phyloP scores from a whole-genome alignment of 2,329 filamentous ascomycete species.

The Pestalotiopsis sp. region DNA sequence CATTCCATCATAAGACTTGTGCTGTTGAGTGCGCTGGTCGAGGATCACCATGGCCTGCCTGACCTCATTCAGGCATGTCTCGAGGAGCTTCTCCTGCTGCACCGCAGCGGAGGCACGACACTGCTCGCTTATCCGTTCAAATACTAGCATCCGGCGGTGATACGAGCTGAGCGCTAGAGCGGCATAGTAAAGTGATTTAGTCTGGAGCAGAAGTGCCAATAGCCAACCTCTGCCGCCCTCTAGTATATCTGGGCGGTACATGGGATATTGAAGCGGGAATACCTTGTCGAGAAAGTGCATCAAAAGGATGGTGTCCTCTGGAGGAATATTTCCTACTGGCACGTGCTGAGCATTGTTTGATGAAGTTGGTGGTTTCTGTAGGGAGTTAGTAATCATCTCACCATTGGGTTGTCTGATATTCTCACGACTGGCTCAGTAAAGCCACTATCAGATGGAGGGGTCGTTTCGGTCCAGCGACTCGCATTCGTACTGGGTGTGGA shows the following conservation, averaged over 20 bases:
- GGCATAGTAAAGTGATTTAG: neutral
- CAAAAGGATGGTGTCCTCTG: neutral
- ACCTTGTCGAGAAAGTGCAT: constrained; percentile 1
- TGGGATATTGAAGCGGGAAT: neutral
- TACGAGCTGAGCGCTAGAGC: neutral
- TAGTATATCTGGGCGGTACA: neutral
- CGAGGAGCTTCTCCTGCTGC: neutral
- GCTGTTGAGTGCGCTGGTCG: neutral
- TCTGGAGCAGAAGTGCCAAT: neutral
- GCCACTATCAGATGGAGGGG: neutral
- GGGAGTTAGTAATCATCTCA: neutral
- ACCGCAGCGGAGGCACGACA: neutral
- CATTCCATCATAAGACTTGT: neutral
- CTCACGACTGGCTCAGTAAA: neutral
- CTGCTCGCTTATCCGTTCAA: neutral
- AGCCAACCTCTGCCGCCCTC: constrained; percentile 2
- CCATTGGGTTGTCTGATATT: neutral
- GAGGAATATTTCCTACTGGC: neutral
- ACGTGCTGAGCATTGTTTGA: constrained; percentile 6
- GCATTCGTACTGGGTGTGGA: neutral
- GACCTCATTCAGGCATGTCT: neutral
- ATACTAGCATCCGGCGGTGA: neutral
- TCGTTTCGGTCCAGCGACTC: constrained; percentile 11
- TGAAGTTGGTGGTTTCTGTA: neutral
- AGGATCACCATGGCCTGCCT: neutral